phyloP scores from a whole-genome alignment of 148 eudicot species.

The Drosera capensis region DNA sequence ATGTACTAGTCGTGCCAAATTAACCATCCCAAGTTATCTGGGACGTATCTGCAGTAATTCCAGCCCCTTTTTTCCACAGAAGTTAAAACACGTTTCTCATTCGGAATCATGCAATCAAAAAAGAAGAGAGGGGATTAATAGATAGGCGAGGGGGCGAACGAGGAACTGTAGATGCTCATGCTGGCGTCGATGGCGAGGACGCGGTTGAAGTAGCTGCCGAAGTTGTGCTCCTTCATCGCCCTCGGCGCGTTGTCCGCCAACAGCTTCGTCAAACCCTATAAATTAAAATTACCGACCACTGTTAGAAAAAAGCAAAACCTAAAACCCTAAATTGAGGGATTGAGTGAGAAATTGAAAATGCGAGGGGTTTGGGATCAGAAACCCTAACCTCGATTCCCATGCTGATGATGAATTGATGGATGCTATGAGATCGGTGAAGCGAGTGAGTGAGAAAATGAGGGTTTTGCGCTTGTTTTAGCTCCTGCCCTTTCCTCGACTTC shows the following conservation, averaged over 20 bases:
- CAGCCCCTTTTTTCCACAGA: too few relatives aligned
- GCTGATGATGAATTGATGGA: too few relatives aligned
- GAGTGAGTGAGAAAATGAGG: too few relatives aligned
- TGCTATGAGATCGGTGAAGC: too few relatives aligned
- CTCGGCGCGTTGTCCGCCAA: slow-evolving; percentile 92
- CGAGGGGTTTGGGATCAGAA: background rate
- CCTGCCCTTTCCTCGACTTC: too few relatives aligned
- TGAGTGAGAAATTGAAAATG: background rate
- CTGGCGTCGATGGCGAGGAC: slow-evolving; percentile 93
- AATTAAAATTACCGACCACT: too few relatives aligned
- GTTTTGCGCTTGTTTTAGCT: too few relatives aligned
- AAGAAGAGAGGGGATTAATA: background rate
- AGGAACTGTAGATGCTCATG: slow-evolving; percentile 99
- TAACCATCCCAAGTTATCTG: too few relatives aligned
- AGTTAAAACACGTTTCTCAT: too few relatives aligned
- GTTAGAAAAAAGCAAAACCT: slow-evolving; percentile 10
- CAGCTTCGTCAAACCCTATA: slow-evolving; percentile 99
- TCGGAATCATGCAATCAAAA: background rate
- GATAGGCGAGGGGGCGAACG: slow-evolving; percentile 16
- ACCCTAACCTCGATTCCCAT: slow-evolving; percentile 32
- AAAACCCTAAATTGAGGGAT: slow-evolving; percentile 2
- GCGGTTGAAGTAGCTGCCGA: slow-evolving; percentile 86
- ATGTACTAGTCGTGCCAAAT: too few relatives aligned
- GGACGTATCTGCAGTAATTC: too few relatives aligned
- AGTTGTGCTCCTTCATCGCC: slow-evolving; percentile 88